A percentile compares a stretch with the other conserved stretches of the same genome.
phyloP scores from a whole-genome alignment of 352 stramenopile species.

The Globisporangium okanoganense region DNA sequence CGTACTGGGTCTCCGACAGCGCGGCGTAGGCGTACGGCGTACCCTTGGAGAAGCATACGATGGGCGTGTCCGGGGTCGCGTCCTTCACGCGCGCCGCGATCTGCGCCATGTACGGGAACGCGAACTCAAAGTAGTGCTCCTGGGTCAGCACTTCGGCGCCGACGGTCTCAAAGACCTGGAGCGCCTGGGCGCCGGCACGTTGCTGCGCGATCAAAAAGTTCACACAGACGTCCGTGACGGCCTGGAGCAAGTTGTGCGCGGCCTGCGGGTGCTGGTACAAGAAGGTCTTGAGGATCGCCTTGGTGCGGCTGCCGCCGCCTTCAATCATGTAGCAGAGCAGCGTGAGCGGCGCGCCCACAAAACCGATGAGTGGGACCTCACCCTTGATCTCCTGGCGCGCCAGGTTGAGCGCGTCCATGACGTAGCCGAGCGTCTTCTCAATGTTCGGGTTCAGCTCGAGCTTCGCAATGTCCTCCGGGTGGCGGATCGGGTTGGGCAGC shows the following conservation, averaged over 20 bases:
- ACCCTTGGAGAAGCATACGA: constrained; percentile 86
- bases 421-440: constrained; percentile 92
- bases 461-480: constrained; percentile 87
- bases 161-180: constrained; percentile 98
- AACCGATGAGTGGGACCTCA: constrained; percentile 97
- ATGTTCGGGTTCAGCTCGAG: constrained; percentile 90
- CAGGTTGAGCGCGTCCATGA: constrained; percentile 93
- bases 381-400: constrained; percentile 90
- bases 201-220: constrained; percentile 95
- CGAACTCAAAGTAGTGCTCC: constrained; percentile 94
- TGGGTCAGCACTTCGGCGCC: constrained; percentile 93
- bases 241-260: constrained; percentile 90
- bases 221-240: constrained; percentile 93
- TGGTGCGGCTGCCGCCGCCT: constrained; percentile 94
- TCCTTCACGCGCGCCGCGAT: constrained; percentile 80
- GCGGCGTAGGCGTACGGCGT: constrained; percentile 77
- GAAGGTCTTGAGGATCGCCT: constrained; percentile 93
- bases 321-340: constrained; percentile 99
- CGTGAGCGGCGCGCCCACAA: constrained; percentile 96
- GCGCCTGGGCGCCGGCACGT: constrained; percentile 91
- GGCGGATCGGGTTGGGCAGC: constrained; percentile 66
- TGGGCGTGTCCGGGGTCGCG: constrained; percentile 51
- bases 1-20: constrained; percentile 85
- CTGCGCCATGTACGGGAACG: constrained; percentile 89
- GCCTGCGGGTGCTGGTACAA: constrained; percentile 91